Conservation (phyloP, 2,329 filamentous ascomycete species). For the Fusarium sp. region DNA sequence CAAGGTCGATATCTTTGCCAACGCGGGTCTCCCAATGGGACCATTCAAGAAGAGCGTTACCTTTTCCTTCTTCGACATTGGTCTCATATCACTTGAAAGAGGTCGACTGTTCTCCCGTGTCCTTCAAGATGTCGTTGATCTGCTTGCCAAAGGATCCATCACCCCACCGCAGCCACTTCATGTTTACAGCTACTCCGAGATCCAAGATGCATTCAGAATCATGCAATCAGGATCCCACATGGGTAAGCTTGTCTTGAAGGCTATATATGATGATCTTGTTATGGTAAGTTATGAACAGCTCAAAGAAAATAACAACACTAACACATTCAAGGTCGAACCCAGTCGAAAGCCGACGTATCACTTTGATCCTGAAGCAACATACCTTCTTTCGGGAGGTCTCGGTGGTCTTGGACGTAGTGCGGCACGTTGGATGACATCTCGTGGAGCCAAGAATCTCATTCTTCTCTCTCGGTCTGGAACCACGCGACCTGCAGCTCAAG, state of each 20-base stretch:
- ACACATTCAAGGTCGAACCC: conserved; percentile 23
- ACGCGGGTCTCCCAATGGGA: conserved; percentile 41
- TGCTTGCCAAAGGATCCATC: not conserved
- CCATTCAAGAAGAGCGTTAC: conserved; percentile 42
- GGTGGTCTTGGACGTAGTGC: not conserved
- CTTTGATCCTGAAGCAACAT: conserved; percentile 35
- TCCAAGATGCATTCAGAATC: not conserved
- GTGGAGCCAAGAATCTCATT: not conserved
- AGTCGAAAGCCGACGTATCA: not conserved
- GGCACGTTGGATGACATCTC: not conserved
- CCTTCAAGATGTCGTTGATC: not conserved
- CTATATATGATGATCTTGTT: not conserved
- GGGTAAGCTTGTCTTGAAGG: not conserved
- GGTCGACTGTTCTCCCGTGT: not conserved
- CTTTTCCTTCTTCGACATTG: conserved; percentile 29
- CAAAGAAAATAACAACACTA: not conserved
- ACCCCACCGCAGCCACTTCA: not conserved
- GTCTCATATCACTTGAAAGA: not conserved
- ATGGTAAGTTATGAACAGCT: not conserved
- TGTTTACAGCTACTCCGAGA: not conserved
- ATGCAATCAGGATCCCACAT: not conserved
- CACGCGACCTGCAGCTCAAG: not conserved
- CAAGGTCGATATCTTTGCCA: conserved; percentile 42
- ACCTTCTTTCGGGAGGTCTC: not conserved
- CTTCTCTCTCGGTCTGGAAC: not conserved